These are phyloP conservation scores for Nemophila menziesii DNA, from an alignment of 257 asterid species.

Conservation along the genomic window DNA sequence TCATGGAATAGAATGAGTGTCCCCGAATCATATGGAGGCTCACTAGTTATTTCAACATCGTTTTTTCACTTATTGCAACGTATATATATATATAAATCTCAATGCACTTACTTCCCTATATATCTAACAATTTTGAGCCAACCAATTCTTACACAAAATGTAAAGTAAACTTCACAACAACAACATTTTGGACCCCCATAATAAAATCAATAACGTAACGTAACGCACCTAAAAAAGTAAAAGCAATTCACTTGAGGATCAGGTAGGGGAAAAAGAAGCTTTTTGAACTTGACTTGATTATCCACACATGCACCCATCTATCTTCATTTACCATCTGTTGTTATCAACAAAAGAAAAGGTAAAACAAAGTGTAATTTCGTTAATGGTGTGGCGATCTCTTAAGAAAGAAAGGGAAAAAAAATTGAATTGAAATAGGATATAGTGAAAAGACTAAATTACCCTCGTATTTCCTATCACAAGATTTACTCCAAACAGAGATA, in stretches of 20 bases:
- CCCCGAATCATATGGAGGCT: slow-evolving; percentile 2
- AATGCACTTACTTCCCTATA: neutral
- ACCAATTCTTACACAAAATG: neutral
- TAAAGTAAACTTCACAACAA: slow-evolving; percentile 12
- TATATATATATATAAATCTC: neutral
- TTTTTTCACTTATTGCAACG: slow-evolving; percentile 7
- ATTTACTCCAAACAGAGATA: slow-evolving; percentile 57
- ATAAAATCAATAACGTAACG: slow-evolving; percentile 12
- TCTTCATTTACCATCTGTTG: slow-evolving; percentile 25
- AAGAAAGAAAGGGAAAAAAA: neutral
- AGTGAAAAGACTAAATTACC: neutral
- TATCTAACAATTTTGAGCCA: slow-evolving; percentile 4
- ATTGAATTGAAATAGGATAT: neutral
- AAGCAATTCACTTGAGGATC: slow-evolving; percentile 14
- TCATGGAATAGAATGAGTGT: neutral
- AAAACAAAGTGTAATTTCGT: neutral
- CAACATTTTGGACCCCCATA: slow-evolving; percentile 2
- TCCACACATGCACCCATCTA: slow-evolving; percentile 10
- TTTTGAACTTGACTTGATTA: neutral
- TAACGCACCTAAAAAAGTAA: slow-evolving; percentile 14
- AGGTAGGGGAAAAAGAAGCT: neutral
- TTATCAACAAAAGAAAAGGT: neutral
- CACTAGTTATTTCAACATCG: slow-evolving; percentile 3
- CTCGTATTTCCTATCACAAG: slow-evolving; percentile 41
- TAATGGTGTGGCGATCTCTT: neutral